phyloP scores from a whole-genome alignment of 1,139 yeast species.

The Kodamaea plutei region DNA sequence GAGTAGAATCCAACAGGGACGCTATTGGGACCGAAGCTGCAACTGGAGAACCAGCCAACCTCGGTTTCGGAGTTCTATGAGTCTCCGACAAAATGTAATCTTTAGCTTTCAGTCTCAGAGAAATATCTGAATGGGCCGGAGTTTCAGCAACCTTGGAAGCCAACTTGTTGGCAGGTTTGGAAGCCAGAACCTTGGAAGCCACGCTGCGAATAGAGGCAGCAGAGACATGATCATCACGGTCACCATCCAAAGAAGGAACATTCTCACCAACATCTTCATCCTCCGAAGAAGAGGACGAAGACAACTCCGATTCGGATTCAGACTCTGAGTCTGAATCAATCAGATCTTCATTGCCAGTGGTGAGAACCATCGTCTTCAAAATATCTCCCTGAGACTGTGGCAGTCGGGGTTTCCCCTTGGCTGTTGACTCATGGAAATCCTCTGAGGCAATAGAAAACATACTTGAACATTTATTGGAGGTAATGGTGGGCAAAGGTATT shows the following conservation, averaged over 20 bases:
- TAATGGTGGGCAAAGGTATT: conserved; percentile 2
- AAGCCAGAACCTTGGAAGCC: conserved; percentile 4
- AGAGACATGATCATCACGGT: conserved; percentile 1
- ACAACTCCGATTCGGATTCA: conserved; percentile 3
- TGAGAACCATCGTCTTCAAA: conserved; percentile 7
- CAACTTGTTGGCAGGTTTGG: conserved; percentile 7
- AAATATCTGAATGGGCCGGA: conserved; percentile 4
- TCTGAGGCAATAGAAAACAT: conserved; percentile 29
- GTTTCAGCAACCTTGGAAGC: conserved; percentile 7
- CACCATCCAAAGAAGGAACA: background rate
- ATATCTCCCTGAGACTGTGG: conserved; percentile 36
- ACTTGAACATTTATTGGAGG: conserved; percentile 10
- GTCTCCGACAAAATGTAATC: no score
- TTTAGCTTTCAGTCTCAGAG: conserved; percentile 13
- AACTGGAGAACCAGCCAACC: no score
- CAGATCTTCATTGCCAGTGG: conserved; percentile 1
- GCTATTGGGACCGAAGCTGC: conserved; percentile 3
- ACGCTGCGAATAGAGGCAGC: conserved; percentile 1
- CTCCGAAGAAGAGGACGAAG: conserved; percentile 8
- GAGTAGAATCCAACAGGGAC: conserved; percentile 1
- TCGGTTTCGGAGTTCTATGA: no score
- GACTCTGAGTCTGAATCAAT: conserved; percentile 1
- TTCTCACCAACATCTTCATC: conserved; percentile 3
- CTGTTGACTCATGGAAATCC: conserved; percentile 33
- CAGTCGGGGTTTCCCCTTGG: conserved; percentile 42